These are phyloP conservation scores for Wickerhamomyces queroliae DNA, from an alignment of 805 yeast species.

Conservation along the genomic window DNA sequence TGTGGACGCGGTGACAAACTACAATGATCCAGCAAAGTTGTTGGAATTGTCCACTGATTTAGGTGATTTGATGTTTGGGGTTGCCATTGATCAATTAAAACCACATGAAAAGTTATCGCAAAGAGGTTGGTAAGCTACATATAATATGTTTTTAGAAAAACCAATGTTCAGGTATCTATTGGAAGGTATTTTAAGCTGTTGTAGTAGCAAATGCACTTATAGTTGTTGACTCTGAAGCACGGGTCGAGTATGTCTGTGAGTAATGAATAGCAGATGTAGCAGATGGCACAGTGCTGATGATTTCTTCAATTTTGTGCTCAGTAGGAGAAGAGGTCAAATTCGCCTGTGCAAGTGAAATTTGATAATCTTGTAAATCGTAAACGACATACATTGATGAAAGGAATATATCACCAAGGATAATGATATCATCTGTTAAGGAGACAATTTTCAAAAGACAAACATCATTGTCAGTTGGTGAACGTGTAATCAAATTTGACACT, in stretches of 20 bases:
- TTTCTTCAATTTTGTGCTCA: neutral
- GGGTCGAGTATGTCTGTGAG: neutral
- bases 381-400: slow-evolving; percentile 62
- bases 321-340: neutral
- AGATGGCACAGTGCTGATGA: neutral
- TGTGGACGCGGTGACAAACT: slow-evolving; percentile 73
- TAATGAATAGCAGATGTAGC: neutral
- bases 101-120: slow-evolving; percentile 41
- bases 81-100: slow-evolving; percentile 46
- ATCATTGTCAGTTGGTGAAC: slow-evolving; percentile 16
- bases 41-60: slow-evolving; percentile 64
- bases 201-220: neutral
- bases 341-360: slow-evolving; percentile 52
- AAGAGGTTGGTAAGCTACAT: slow-evolving; percentile 48
- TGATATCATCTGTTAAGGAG: slow-evolving; percentile 23
- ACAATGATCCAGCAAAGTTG: slow-evolving; percentile 50
- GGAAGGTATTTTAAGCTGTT: neutral
- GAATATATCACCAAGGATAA: slow-evolving; percentile 61
- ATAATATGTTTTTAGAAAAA: too few species aligned
- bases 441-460: slow-evolving; percentile 13
- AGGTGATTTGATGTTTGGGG: slow-evolving; percentile 76
- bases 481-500: neutral
- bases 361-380: slow-evolving; percentile 53
- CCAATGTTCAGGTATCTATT: too few species aligned
- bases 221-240: neutral